phyloP scores from a whole-genome alignment of 257 asterid species.

The Rhazya stricta region DNA sequence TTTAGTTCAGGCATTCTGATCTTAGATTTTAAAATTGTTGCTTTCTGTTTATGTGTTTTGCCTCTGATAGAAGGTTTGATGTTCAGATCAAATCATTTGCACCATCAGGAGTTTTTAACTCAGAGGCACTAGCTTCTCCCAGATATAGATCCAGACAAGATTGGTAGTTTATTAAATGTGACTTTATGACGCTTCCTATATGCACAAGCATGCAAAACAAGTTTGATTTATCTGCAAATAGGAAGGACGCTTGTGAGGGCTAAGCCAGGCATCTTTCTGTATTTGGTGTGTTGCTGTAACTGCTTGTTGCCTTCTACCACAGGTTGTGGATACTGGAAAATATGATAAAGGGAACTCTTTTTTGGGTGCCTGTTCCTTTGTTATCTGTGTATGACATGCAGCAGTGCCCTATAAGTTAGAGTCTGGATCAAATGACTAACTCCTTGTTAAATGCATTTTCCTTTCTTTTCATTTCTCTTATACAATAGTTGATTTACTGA shows the following conservation, averaged over 20 bases:
- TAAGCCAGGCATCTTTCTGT: neutral
- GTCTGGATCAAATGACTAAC: neutral
- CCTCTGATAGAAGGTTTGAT: neutral
- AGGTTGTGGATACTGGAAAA: neutral
- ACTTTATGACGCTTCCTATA: neutral
- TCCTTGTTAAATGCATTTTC: neutral
- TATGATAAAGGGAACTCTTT: neutral
- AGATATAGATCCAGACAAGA: neutral
- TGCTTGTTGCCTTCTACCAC: neutral
- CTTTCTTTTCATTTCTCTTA: neutral
- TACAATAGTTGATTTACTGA: neutral
- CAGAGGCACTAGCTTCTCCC: neutral
- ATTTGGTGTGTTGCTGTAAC: neutral
- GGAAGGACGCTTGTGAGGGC: no score
- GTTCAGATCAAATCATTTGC: neutral
- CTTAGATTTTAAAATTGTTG: neutral
- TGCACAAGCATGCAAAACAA: neutral
- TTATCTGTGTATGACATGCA: no score
- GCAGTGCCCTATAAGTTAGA: neutral
- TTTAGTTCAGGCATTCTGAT: neutral
- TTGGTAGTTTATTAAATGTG: neutral
- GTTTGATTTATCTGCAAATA: neutral
- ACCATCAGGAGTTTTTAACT: neutral
- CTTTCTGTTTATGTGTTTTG: neutral
- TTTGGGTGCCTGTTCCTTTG: neutral